These are phyloP conservation scores for Arthroderma sp. DNA, from an alignment of 2,329 filamentous ascomycete genomes.

Conservation along the genomic window DNA sequence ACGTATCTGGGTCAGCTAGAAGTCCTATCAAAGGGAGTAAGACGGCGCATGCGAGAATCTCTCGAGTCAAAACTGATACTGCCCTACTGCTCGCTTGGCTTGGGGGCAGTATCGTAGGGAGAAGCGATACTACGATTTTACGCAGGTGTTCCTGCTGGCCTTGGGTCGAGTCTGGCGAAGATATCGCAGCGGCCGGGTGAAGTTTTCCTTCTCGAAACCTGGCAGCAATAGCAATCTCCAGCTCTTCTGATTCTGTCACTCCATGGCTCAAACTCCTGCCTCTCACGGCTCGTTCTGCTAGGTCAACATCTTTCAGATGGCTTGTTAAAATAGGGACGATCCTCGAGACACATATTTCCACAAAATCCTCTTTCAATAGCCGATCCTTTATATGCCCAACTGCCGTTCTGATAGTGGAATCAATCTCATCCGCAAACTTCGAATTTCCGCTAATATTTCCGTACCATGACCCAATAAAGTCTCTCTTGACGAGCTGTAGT, in stretches of 20 bases:
- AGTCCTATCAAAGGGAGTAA: conserved; percentile 68
- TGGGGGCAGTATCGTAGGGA: conserved; percentile 63
- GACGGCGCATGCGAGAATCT: conserved; percentile 88
- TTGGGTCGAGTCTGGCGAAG: conserved; percentile 70
- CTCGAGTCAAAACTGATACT: conserved; percentile 68
- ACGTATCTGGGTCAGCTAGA: conserved; percentile 84
- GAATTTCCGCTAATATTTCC: conserved; percentile 68
- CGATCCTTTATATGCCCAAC: conserved; percentile 60
- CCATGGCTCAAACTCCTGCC: conserved; percentile 78
- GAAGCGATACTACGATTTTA: conserved; percentile 55
- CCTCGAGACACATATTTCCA: conserved; percentile 67
- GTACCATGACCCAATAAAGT: conserved; percentile 88
- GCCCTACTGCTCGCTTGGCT: conserved; percentile 66
- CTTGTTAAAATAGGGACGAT: conserved; percentile 78
- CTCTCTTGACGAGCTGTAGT: conserved; percentile 61
- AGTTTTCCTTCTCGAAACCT: conserved; percentile 84
- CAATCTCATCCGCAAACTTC: conserved; percentile 74
- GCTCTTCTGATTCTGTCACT: conserved; percentile 89
- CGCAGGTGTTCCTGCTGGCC: conserved; percentile 84
- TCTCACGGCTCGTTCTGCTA: conserved; percentile 74
- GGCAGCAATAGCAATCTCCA: conserved; percentile 87
- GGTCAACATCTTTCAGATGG: conserved; percentile 81
- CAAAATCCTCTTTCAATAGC: conserved; percentile 64
- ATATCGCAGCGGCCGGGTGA: conserved; percentile 71
- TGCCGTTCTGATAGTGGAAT: conserved; percentile 62